These are phyloP conservation scores for Colletotrichum viniferum DNA, from an alignment of 2,329 filamentous ascomycete species.

Conservation along the genomic window DNA sequence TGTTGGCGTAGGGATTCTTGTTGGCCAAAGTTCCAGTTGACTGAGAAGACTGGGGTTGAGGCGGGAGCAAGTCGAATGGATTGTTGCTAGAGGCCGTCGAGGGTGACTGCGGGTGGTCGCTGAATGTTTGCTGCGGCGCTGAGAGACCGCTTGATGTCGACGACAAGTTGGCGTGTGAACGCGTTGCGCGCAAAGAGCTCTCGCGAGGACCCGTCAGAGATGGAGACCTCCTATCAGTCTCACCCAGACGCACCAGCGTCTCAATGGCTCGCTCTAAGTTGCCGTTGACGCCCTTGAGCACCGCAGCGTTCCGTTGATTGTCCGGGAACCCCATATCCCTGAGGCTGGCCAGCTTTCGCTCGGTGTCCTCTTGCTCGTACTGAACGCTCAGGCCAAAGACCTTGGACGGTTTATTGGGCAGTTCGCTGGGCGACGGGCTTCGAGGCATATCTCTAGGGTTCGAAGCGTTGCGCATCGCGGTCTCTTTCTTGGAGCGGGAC, in stretches of 20 bases:
- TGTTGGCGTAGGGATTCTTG: constrained; percentile 66
- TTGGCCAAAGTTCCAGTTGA: constrained; percentile 67
- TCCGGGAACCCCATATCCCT: constrained; percentile 93
- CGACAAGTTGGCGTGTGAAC: constrained; percentile 58
- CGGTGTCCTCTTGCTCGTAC: constrained; percentile 62
- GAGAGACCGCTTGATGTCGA: constrained; percentile 40
- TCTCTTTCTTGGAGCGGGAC: constrained; percentile 63
- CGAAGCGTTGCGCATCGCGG: constrained; percentile 29
- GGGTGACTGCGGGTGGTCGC: constrained; percentile 34
- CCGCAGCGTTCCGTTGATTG: constrained; percentile 77
- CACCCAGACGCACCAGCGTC: constrained; percentile 80
- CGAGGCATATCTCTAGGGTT: constrained; percentile 29
- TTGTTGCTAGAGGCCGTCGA: constrained; percentile 67
- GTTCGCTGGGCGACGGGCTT: constrained; percentile 39
- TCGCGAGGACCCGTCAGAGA: constrained; percentile 50
- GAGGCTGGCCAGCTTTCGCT: constrained; percentile 77
- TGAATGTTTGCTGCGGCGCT: constrained; percentile 28
- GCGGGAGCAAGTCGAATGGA: constrained; percentile 66
- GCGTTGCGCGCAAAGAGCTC: constrained; percentile 50
- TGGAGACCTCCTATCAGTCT: constrained; percentile 58
- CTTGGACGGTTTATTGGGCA: constrained; percentile 68
- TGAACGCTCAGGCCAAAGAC: constrained; percentile 73
- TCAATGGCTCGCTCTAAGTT: constrained; percentile 88
- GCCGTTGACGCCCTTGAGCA: constrained; percentile 83
- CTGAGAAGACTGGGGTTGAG: constrained; percentile 66